These are phyloP conservation scores for Clonostachys sp. DNA, from an alignment of 2,329 filamentous ascomycete species.

Conservation along the genomic window DNA sequence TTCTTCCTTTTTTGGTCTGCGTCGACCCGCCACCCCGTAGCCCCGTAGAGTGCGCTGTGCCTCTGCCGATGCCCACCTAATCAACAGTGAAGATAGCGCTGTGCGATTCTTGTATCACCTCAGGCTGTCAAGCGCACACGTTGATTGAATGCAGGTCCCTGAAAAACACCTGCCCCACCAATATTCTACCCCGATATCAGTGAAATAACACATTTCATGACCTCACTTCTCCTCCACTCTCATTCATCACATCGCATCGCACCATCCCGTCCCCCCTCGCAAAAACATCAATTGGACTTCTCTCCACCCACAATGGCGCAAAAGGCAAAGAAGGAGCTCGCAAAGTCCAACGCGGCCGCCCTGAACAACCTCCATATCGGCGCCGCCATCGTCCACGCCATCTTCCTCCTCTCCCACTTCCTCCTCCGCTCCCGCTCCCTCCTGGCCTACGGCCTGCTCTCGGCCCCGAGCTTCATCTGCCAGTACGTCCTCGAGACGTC, in stretches of 20 bases:
- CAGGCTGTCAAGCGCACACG: too few relatives aligned
- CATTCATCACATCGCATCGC: neutral
- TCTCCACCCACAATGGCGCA: conserved; percentile 43
- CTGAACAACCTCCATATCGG: conserved; percentile 81
- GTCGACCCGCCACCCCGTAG: too few relatives aligned
- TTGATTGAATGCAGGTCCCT: too few relatives aligned
- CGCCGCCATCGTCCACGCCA: conserved; percentile 63
- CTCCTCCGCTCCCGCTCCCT: conserved; percentile 61
- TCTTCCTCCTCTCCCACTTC: conserved; percentile 72
- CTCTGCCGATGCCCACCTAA: too few relatives aligned
- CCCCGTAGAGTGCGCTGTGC: too few relatives aligned
- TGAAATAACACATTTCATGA: neutral
- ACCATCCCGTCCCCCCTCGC: neutral
- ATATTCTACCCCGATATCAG: neutral
- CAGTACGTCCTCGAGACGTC: conserved; percentile 83
- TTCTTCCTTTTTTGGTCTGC: too few relatives aligned
- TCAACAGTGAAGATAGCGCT: too few relatives aligned
- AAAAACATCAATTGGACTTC: too few relatives aligned
- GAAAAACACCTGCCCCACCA: neutral
- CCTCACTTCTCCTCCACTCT: neutral
- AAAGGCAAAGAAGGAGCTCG: conserved; percentile 61
- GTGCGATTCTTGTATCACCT: too few relatives aligned
- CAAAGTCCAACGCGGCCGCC: conserved; percentile 71
- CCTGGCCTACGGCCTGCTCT: conserved; percentile 67
- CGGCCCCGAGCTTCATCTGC: conserved; percentile 70